Conservation (phyloP, 2,329 filamentous ascomycete genomes). For the Botryotinia convoluta region DNA sequence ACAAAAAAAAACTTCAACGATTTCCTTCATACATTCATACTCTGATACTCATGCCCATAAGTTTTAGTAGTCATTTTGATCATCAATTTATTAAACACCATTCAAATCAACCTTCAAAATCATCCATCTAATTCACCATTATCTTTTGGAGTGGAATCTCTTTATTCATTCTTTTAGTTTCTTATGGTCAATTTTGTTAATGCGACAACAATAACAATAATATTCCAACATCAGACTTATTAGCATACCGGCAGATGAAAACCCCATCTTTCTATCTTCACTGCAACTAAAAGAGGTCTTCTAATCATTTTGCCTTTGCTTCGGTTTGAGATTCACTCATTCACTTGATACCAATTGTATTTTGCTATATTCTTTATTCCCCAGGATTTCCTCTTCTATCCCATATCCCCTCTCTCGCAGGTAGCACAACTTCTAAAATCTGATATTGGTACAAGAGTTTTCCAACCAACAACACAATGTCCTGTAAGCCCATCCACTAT, state of each 20-base stretch:
- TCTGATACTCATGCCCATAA: background rate
- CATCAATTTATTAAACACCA: background rate
- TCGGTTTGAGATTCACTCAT: constrained; percentile 2
- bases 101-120: background rate
- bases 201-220: constrained; percentile 18
- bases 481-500: constrained; percentile 24
- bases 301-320: background rate
- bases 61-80: background rate
- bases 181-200: background rate
- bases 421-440: constrained; percentile 17
- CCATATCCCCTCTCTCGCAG: constrained; percentile 1
- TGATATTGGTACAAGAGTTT: background rate
- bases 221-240: constrained; percentile 12
- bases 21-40: background rate
- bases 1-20: background rate
- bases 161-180: constrained; percentile 14
- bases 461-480: constrained; percentile 24
- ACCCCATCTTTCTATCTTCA: background rate
- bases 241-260: background rate
- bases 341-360: constrained; percentile 2
- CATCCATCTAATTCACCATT: background rate
- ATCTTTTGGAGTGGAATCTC: background rate
- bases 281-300: background rate
- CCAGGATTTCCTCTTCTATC: background rate
- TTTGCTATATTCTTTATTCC: background rate